These are phyloP conservation scores for Casaregolazyma suthepensis DNA, from an alignment of 1,139 yeast species.

Conservation along the genomic window DNA sequence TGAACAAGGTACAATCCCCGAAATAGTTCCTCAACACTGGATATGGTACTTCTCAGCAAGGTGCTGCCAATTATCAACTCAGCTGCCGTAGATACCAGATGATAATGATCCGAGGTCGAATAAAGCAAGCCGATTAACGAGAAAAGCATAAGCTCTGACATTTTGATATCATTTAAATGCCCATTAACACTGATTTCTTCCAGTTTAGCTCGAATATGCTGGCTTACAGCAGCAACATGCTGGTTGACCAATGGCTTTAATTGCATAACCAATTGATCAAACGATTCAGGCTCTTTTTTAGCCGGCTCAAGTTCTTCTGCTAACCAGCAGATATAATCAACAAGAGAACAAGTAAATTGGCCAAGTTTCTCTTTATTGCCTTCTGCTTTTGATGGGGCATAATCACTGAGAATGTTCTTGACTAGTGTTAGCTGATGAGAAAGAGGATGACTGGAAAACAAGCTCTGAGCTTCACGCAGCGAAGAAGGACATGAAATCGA, in stretches of 20 bases:
- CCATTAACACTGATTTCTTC: constrained; percentile 8
- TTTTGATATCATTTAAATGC: constrained; percentile 11
- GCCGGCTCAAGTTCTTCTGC: constrained; percentile 33
- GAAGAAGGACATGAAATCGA: constrained; percentile 50
- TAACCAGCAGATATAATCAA: constrained; percentile 55
- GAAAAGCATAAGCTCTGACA: constrained; percentile 52
- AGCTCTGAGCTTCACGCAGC: constrained; percentile 44
- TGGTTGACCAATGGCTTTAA: constrained; percentile 59
- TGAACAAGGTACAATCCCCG: constrained; percentile 60
- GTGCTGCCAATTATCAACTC: constrained; percentile 65
- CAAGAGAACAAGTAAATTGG: constrained; percentile 54
- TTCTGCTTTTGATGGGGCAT: constrained; percentile 70
- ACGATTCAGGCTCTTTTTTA: constrained; percentile 30
- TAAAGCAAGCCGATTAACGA: constrained; percentile 68
- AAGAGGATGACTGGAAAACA: constrained; percentile 37
- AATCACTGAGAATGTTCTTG: constrained; percentile 49
- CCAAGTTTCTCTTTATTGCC: constrained; percentile 79
- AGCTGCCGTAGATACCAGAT: constrained; percentile 82
- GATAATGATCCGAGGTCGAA: constrained; percentile 95
- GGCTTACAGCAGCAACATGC: constrained; percentile 59
- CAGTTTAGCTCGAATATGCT: constrained; percentile 45
- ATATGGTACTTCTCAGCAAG: constrained; percentile 46
- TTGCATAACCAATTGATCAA: constrained; percentile 44
- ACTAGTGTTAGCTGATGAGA: constrained; percentile 45
- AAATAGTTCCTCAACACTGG: constrained; percentile 36